Base-by-base conservation (phyloP, 805 yeast species). In the Suhomyces xylopsoci region DNA sequence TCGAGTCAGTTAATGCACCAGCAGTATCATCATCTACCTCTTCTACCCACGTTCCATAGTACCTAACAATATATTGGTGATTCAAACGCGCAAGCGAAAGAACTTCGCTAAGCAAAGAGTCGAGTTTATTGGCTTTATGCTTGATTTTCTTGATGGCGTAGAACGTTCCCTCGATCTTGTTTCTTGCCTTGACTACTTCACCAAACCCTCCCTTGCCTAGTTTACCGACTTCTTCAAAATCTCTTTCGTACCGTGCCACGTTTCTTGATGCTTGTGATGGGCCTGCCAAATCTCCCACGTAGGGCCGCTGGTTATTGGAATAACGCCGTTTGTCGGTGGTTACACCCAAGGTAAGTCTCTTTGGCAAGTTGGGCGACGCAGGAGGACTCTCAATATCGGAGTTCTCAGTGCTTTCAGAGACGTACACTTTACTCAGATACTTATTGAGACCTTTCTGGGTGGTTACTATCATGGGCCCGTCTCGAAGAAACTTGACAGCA, bases 11-110 rank as follows among this genome's bases (percentile, higher is more conserved):
- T 7, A 20, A 64, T 7, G 38, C 67, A 20, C 59, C 49, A 3
- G 58, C 64, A 1, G 55, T 61, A 3, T 55, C 63, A 1, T 61
- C 59, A 24, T 64, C 60, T 26, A 84, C 85, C 51, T 90, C 96
- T 64, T 92, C 97, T 5, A 93, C 81, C 99, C 99, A 94, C 0
- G 97, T 97, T 3, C 97, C 96, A 69, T 89, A 94, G 69, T 94
- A 94, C 52, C 99, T 75, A 3, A 94, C 99, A 41, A 94, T 97
- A 66, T 90, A 93, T 65, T 92, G 97, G 64, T 94, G 97, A 61
- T 92, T 93, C 50, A 94, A 76, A 55, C 98, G 78, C 2, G 98
- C 96, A 59, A 94, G 78, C 9, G 96, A 79, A 81, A 92, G 84
- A 0, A 94, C 99, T 63, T 94, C 99, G 55, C 88, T 90, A 52